Conservation (phyloP, 257 asterid genomes). For the Jasminum sambac region DNA sequence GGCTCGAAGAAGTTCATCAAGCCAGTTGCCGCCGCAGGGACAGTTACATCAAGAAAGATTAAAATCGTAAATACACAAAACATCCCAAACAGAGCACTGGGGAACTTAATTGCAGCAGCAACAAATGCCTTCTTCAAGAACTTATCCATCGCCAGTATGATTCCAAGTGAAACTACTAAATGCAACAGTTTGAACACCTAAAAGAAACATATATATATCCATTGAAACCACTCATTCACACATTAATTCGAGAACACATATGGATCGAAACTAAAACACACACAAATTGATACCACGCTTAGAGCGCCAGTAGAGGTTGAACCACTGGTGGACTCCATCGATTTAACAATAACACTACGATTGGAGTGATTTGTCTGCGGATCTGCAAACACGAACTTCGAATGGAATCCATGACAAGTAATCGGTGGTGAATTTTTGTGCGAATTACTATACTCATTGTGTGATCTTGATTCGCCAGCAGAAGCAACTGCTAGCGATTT, state of each 20-base stretch:
- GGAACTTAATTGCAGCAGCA: slow-evolving; percentile 89
- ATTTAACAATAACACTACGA: slow-evolving; percentile 39
- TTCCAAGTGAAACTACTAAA: slow-evolving; percentile 79
- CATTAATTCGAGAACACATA: slow-evolving; percentile 5
- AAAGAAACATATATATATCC: background rate
- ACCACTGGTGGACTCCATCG: slow-evolving; percentile 47
- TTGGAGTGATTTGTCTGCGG: slow-evolving; percentile 19
- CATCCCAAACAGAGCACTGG: slow-evolving; percentile 96
- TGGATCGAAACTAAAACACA: background rate
- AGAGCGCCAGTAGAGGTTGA: slow-evolving; percentile 40
- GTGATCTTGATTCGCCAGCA: slow-evolving; percentile 18
- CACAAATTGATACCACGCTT: slow-evolving; percentile 44
- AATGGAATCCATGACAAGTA: slow-evolving; percentile 21
- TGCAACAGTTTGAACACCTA: slow-evolving; percentile 74
- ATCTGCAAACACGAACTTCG: slow-evolving; percentile 28
- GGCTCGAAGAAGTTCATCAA: slow-evolving; percentile 94
- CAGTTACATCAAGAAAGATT: slow-evolving; percentile 62
- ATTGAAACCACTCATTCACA: background rate
- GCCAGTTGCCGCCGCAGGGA: slow-evolving; percentile 73
- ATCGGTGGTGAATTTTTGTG: slow-evolving; percentile 16
- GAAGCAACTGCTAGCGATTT: slow-evolving; percentile 23
- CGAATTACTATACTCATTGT: slow-evolving; percentile 6
- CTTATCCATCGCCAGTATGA: slow-evolving; percentile 77
- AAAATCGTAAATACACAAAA: slow-evolving; percentile 81
- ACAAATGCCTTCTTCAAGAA: slow-evolving; percentile 72